These are phyloP conservation scores for Leptographium lundbergii DNA, from an alignment of 2,329 filamentous ascomycete genomes.

Conservation along the genomic window DNA sequence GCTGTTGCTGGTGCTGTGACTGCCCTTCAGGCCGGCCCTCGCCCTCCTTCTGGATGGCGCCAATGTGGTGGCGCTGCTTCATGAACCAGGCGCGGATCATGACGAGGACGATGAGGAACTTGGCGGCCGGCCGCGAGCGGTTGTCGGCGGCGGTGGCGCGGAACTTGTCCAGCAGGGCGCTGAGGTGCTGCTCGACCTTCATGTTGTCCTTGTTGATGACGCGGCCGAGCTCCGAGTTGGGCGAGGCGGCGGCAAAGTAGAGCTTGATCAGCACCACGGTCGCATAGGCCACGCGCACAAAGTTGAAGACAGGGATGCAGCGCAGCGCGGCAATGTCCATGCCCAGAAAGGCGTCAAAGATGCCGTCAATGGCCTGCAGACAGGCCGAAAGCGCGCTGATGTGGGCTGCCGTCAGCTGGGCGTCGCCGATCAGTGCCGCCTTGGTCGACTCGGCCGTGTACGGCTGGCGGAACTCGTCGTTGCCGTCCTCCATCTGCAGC, in stretches of 20 bases:
- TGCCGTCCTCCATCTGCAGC: constrained; percentile 48
- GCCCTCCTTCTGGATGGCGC: neutral
- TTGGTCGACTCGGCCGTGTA: constrained; percentile 32
- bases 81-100: constrained; percentile 62
- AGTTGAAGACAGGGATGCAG: constrained; percentile 56
- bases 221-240: constrained; percentile 53
- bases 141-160: constrained; percentile 48
- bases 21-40: no score
- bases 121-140: constrained; percentile 51
- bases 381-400: constrained; percentile 56
- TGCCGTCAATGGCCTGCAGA: constrained; percentile 50
- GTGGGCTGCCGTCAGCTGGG: constrained; percentile 39
- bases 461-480: constrained; percentile 36
- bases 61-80: constrained; percentile 20
- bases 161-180: constrained; percentile 58
- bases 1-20: neutral
- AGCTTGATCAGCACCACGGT: constrained; percentile 63
- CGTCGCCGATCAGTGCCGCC: constrained; percentile 27
- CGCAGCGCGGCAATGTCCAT: constrained; percentile 48
- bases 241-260: constrained; percentile 52
- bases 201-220: constrained; percentile 57
- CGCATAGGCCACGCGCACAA: constrained; percentile 60
- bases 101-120: constrained; percentile 57
- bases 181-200: constrained; percentile 52
- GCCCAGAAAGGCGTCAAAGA: constrained; percentile 51